Evolutionary conservation across 179 eudicot genomes (phyloP), one percentile per base, ranked within the genome.

Genomic region (Pouteria campechiana): DNA sequence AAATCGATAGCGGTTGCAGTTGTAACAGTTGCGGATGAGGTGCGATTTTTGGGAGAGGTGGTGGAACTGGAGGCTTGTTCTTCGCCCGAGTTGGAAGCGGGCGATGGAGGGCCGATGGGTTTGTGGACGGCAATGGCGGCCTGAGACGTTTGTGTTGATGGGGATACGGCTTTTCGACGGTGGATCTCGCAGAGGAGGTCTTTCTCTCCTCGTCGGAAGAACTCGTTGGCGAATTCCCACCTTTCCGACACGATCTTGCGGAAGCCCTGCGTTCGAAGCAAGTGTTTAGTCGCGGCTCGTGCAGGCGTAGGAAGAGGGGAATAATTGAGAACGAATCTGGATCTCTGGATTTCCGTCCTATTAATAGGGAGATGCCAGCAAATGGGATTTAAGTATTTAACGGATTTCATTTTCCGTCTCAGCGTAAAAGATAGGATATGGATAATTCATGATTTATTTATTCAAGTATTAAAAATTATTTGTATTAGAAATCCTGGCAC

Each of bases 171-270:
- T 54, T 89, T 85, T 16, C 97, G 74, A 5, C 97, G 90, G 7
- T 93, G 81, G 27, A 89, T 85, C 2, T 25, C 49, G 0, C 54
- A 41, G 6, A 89, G 81, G 48, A 81, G 95, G n/a, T 75, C 64
- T 30, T 62, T 68, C n/a, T 78, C 58, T 2, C 70, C 95, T 52
- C 67, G 66, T 62, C 65, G 74, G 67, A 89, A 89, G 55, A 74
- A 78, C 27, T 81, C 97, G 48, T 89, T 89, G 3, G 86, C 76
- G 39, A 89, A 89, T 50, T 89, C 97, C 90, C 90, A 80, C 41
- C 71, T 88, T 65, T 88, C 97, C 0, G 97, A 80, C 28, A 80
- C 97, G 4, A 60, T 75, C 50, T 89, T 89, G 9, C 86, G 82
- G 22, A 89, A 89, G 6, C 97, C 97, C 97, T 89, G 70, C 2